These are phyloP conservation scores for Venturia pyrina DNA, from an alignment of 2,329 filamentous ascomycete genomes.

Conservation along the genomic window DNA sequence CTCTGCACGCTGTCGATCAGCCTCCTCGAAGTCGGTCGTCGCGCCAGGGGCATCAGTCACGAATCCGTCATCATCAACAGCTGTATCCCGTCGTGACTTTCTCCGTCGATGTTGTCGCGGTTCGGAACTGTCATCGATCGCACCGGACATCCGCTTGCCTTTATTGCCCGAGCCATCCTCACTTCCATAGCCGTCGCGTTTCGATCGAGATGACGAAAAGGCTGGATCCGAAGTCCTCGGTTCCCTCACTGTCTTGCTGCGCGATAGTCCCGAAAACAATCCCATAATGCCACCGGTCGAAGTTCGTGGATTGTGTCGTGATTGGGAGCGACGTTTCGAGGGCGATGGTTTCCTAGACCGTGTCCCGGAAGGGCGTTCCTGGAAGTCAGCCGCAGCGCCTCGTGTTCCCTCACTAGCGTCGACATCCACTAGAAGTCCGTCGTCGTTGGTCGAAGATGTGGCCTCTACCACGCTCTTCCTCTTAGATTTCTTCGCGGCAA, in stretches of 20 bases:
- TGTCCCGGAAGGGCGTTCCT: background rate
- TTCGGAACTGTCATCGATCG: background rate
- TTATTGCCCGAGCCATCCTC: constrained; percentile 2
- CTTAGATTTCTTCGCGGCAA: background rate
- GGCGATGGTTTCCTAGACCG: constrained; percentile 2
- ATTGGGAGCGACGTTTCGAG: constrained; percentile 3
- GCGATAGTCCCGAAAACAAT: constrained; percentile 10
- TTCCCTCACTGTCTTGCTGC: constrained; percentile 12
- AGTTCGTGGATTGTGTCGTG: constrained; percentile 6
- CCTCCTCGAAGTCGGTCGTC: constrained; percentile 12
- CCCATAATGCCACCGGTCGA: constrained; percentile 13
- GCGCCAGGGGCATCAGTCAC: constrained; percentile 13
- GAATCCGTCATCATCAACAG: constrained; percentile 11
- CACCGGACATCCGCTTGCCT: background rate
- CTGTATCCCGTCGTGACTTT: constrained; percentile 8
- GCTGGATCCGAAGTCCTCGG: constrained; percentile 6
- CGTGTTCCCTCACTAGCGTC: background rate
- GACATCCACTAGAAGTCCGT: background rate
- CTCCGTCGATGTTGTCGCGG: constrained; percentile 7
- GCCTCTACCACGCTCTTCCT: constrained; percentile 4
- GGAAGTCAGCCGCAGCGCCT: constrained; percentile 4
- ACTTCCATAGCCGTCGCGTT: constrained; percentile 9
- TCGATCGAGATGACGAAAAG: background rate
- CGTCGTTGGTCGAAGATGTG: constrained; percentile 9
- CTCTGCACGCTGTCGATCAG: constrained; percentile 14